Percentiles rank a stretch among this genome's conserved stretches.
Evolutionary conservation across 306 rosid species (phyloP).

Genomic region (Vachellia pachyceras): DNA sequence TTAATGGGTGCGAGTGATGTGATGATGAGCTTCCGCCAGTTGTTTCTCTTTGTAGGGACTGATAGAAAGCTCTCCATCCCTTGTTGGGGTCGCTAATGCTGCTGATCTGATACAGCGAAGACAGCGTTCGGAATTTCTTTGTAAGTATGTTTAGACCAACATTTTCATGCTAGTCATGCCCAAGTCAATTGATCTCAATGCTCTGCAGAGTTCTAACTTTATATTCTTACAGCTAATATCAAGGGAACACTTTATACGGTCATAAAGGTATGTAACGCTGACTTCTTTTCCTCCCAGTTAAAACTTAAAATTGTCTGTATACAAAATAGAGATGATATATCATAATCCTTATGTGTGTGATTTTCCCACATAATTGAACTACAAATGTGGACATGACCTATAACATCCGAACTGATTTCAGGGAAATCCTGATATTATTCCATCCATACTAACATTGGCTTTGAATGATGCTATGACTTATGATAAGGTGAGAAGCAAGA

Average conservation of each 20-base stretch:
- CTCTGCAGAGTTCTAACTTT: slow-evolving; percentile 40
- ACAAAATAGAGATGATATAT: slow-evolving; percentile 3
- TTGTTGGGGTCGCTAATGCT: slow-evolving; percentile 69
- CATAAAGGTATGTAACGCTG: slow-evolving; percentile 58
- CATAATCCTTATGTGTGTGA: slow-evolving; percentile 6
- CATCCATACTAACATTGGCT: slow-evolving; percentile 76
- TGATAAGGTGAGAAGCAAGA: slow-evolving; percentile 71
- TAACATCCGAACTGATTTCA: slow-evolving; percentile 45
- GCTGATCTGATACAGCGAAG: slow-evolving; percentile 90
- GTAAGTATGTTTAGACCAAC: slow-evolving; percentile 56
- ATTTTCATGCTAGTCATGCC: slow-evolving; percentile 23
- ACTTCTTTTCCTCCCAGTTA: slow-evolving; percentile 18
- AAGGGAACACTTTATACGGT: slow-evolving; percentile 67
- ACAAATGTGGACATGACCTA: slow-evolving; percentile 8
- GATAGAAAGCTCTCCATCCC: slow-evolving; percentile 59
- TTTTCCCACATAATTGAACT: slow-evolving; percentile 17
- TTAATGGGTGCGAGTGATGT: slow-evolving; percentile 53
- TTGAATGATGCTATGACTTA: slow-evolving; percentile 85
- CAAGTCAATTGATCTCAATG: slow-evolving; percentile 26
- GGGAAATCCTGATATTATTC: slow-evolving; percentile 74
- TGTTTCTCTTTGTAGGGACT: slow-evolving; percentile 71
- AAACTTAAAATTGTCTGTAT: slow-evolving; percentile 23
- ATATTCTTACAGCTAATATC: slow-evolving; percentile 61
- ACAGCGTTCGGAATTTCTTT: slow-evolving; percentile 86
- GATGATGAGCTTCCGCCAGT: slow-evolving; percentile 82